Evolutionary conservation across 441 rosid species (phyloP).

Genomic region (Hypseocharis bilobata): DNA sequence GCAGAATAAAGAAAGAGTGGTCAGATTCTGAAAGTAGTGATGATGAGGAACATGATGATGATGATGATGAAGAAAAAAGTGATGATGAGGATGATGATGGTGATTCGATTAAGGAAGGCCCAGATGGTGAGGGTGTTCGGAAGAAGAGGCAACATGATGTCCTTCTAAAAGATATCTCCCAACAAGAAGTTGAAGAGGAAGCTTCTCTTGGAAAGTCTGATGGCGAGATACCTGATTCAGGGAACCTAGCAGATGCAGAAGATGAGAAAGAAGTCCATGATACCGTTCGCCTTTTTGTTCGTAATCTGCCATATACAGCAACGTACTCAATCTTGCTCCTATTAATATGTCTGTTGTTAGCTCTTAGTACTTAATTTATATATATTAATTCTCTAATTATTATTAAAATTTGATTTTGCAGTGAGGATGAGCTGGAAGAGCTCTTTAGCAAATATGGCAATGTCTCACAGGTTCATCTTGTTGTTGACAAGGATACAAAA

Average conservation of each 20-base stretch:
- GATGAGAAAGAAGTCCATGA: conserved; percentile 36
- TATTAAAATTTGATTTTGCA: conserved; percentile 22
- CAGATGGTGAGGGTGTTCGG: conserved; percentile 14
- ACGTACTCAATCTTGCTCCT: conserved; percentile 32
- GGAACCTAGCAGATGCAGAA: conserved; percentile 25
- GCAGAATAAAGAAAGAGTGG: conserved; percentile 67
- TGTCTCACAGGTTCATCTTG: conserved; percentile 63
- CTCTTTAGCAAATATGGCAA: conserved; percentile 52
- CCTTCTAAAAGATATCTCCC: conserved; percentile 16
- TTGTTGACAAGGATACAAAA: conserved; percentile 77
- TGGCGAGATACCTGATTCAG: conserved; percentile 33
- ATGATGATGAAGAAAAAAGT: conserved; percentile 13
- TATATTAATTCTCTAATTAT: neutral
- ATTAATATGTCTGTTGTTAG: neutral
- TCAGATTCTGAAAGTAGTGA: conserved; percentile 63
- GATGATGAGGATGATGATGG: conserved; percentile 18
- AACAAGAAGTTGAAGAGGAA: conserved; percentile 30
- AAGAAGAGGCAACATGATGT: conserved; percentile 16
- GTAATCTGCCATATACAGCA: conserved; percentile 71
- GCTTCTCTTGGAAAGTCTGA: conserved; percentile 27
- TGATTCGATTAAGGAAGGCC: conserved; percentile 19
- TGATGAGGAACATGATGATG: conserved; percentile 24
- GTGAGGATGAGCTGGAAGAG: conserved; percentile 84
- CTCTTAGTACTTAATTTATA: neutral
- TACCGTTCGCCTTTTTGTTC: conserved; percentile 65